Conservation (phyloP, 2,329 filamentous ascomycete genomes). For the Sclerotinia nivalis region DNA sequence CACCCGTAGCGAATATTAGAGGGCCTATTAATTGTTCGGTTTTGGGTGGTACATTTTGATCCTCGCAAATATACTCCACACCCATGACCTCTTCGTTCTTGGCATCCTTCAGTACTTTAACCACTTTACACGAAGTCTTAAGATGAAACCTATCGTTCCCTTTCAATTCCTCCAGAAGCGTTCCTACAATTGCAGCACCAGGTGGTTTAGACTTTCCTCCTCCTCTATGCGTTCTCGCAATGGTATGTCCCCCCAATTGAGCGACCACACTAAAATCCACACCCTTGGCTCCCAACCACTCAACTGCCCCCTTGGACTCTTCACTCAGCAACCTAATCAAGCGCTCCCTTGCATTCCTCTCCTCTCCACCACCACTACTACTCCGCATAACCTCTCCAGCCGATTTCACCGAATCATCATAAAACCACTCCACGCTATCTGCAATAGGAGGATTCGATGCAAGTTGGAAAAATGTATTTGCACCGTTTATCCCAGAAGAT, state of each 20-base stretch:
- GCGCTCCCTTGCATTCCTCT: constrained; percentile 40
- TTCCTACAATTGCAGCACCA: constrained; percentile 58
- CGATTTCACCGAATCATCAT: constrained; percentile 57
- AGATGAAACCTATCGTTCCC: constrained; percentile 53
- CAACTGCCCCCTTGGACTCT: constrained; percentile 51
- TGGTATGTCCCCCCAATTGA: constrained; percentile 59
- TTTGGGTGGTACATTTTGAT: constrained; percentile 14
- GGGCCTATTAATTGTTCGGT: constrained; percentile 49
- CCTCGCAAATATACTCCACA: constrained; percentile 50
- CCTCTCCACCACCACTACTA: constrained; percentile 15
- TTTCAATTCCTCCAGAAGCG: constrained; percentile 54
- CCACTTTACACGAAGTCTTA: constrained; percentile 54
- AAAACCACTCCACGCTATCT: constrained; percentile 47
- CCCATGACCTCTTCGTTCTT: constrained; percentile 48
- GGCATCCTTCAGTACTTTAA: constrained; percentile 46
- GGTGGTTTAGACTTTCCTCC: constrained; percentile 54
- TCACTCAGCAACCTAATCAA: constrained; percentile 53
- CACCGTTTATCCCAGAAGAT: constrained; percentile 66
- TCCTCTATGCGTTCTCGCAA: constrained; percentile 59
- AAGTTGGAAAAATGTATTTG: constrained; percentile 57
- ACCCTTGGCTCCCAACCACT: constrained; percentile 58
- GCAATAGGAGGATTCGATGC: constrained; percentile 38
- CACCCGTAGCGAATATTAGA: constrained; percentile 61
- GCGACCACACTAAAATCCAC: constrained; percentile 61
- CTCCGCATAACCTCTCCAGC: constrained; percentile 46